Evolutionary conservation across 2,329 filamentous ascomycete genomes (phyloP).

Genomic region (Phyllosticta ampelicida): DNA sequence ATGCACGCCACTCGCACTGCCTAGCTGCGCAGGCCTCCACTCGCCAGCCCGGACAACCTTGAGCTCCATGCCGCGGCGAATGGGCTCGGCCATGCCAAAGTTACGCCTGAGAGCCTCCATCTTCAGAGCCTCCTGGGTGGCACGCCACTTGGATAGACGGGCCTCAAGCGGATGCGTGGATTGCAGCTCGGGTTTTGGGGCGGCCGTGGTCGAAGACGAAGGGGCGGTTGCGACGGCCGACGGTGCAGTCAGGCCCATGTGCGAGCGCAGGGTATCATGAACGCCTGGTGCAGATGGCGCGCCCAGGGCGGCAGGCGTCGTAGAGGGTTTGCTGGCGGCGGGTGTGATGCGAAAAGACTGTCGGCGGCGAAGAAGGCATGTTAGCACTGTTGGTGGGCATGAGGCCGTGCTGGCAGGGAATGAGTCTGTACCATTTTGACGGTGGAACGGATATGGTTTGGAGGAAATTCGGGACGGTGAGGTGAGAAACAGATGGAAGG

Average conservation of each 20-base stretch:
- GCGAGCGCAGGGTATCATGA: constrained; percentile 83
- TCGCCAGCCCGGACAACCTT: constrained; percentile 72
- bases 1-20: constrained; percentile 60
- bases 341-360: constrained; percentile 75
- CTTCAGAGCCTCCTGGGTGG: constrained; percentile 76
- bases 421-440: constrained; percentile 2
- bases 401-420: background rate
- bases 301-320: constrained; percentile 43
- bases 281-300: constrained; percentile 89
- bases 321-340: constrained; percentile 47
- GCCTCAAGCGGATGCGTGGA: constrained; percentile 83
- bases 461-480: background rate
- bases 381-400: background rate
- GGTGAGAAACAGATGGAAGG: background rate
- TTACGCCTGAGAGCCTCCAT: constrained; percentile 79
- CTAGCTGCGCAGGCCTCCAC: constrained; percentile 65
- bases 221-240: constrained; percentile 25
- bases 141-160: constrained; percentile 80
- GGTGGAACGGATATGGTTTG: background rate
- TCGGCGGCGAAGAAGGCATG: background rate
- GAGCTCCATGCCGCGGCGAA: constrained; percentile 89
- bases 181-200: constrained; percentile 32
- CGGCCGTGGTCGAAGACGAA: constrained; percentile 16
- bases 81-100: constrained; percentile 86
- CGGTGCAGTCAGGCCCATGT: constrained; percentile 49